phyloP scores from a whole-genome alignment of 768 basidiomycete species.

The Trametes cingulata region DNA sequence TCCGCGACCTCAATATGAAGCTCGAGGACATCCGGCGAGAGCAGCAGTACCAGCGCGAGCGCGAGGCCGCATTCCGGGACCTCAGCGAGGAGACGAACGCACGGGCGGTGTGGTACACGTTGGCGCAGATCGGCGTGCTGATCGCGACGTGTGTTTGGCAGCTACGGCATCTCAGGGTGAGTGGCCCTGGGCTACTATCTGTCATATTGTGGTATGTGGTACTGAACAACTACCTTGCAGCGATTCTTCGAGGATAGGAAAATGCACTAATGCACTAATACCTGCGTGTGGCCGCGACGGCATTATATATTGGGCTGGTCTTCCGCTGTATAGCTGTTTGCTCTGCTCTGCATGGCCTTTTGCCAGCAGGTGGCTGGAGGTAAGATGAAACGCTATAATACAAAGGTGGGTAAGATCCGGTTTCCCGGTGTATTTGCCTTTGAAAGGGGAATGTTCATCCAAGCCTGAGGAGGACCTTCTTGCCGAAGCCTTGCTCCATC shows the following conservation, averaged over 20 bases:
- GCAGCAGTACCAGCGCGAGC: constrained; percentile 96
- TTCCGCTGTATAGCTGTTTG: not conserved
- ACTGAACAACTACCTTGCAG: constrained; percentile 37
- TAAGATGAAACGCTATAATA: too few species aligned
- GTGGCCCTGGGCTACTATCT: constrained; percentile 27
- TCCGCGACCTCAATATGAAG: constrained; percentile 92
- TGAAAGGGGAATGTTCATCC: constrained; percentile 18
- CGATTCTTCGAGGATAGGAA: constrained; percentile 88
- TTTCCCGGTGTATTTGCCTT: not conserved
- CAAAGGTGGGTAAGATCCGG: too few species aligned
- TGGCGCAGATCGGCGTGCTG: constrained; percentile 84
- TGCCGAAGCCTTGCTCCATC: constrained; percentile 44
- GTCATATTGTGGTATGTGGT: not conserved
- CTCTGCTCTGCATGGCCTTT: too few species aligned
- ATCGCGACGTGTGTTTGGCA: constrained; percentile 92
- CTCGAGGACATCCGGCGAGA: constrained; percentile 91
- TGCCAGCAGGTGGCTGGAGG: too few species aligned
- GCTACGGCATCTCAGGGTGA: constrained; percentile 84
- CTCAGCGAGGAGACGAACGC: constrained; percentile 89
- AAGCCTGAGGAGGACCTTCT: constrained; percentile 49
- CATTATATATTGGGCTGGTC: constrained; percentile 21
- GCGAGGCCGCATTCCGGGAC: constrained; percentile 87
- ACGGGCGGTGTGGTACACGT: constrained; percentile 93
- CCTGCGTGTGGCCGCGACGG: constrained; percentile 7
- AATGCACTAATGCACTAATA: constrained; percentile 49